Evolutionary conservation across 1,284 basidiomycete genomes (phyloP), one percentile per base, ranked within the genome.

Genomic region (Coniferiporia sulphurascens): DNA sequence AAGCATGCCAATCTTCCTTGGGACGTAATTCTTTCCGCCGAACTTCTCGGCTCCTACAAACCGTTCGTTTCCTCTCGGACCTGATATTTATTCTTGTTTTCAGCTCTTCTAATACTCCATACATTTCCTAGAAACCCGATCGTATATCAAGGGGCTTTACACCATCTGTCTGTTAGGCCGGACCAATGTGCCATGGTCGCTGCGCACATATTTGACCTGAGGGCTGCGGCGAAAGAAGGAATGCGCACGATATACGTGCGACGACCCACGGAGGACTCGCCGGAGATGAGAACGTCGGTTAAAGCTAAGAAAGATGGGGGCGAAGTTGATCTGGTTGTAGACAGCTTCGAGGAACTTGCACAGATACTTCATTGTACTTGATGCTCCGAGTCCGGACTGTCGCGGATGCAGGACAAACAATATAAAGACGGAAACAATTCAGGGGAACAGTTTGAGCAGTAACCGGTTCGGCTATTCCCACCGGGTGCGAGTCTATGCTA

Each of bases 181-280:
- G 64, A 76, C 13, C 76, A 79, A 52, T 76, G 79, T 48, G 83
- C 80, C 0, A 81, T 88, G 80, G 85, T 88, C 9, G 84, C 86
- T 0, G 78, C 84, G 9, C 86, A 89, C 68, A 73, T 76, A 0
- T 74, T 71, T 60, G 86, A 88, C 65, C 72, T 86, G 7, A 74
- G 75, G 3, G 82, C 74, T 0, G 86, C 86, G 0, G 77, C 76
- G 0, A 67, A 66, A 0, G 69, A 76, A 5, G 86, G 85, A 0
- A 73, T 86, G 73, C 79, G 75, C 15, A 65, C 67, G 4, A 60
- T 66, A 5, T 68, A 68, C 32, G 59, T 68, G 2, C 56, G 60
- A 13, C 61, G 65, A 15, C 36, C 57, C 15, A 65, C 63, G 0
- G 67, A 68, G 44, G 66, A 67, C 54, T 15, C 34, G 3, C 49